Evolutionary conservation across 225 moss, liverwort and hornwort genomes (phyloP), one percentile per base, ranked within the genome.

Genomic region (Marchantia paleacea): DNA sequence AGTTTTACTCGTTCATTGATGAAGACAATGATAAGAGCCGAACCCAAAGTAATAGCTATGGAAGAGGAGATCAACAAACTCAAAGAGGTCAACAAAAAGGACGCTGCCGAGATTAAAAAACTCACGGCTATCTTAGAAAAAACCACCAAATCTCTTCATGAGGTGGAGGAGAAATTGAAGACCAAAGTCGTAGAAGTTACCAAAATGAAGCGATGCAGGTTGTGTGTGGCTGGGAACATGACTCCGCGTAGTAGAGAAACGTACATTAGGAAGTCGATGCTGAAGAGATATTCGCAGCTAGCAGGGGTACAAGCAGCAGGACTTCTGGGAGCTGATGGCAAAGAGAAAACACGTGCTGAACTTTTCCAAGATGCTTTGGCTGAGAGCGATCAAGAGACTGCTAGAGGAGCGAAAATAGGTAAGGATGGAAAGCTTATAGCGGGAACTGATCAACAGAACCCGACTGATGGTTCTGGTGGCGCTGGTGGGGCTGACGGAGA

Each of bases 171-270:
- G 29, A 87, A 88, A 68, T 86, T 95, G 47, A 91, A 84, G 76
- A 75, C 80, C 51, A 84, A 82, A 29, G 85, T 80, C 29, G 68
- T 84, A 64, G 90, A 95, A 80, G 82, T 93, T 52, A 71, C 88
- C 14, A 91, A 88, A 22, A 87, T 90, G 52, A 94, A 91, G 79
- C 88, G 97, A 60, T 97, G 97, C 80, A 90, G 97, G 26, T 85
- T 97, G 76, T 97, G 95, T 75, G 87, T 97, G 50, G 94, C 95
- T 75, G 95, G 93, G 52, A 97, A 97, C 79, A 92, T 97, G 85
- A 91, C 97, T 55, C 97, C 95, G 7, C 92, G 91, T 72, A 88
- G 91, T 52, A 84, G 95, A 70, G 95, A 95, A 82, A 90, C 84
- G 65, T 95, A 91, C 69, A 82, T 99, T 49, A 86, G 87, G 76